phyloP scores from a whole-genome alignment of 371 early-diverging fungal genomes.

The Haplosporangium sp. region DNA sequence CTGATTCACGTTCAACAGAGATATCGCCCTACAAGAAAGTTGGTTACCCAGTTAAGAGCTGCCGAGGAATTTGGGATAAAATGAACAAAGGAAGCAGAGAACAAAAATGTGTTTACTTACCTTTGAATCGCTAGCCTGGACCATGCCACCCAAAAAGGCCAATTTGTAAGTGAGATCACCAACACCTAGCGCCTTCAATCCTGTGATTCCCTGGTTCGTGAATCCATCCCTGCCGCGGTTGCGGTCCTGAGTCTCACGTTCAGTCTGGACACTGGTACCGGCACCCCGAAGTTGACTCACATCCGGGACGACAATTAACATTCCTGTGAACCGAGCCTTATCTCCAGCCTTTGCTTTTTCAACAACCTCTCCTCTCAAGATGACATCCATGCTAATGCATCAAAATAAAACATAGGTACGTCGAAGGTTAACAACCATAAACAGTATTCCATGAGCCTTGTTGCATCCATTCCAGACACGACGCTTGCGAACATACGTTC shows the following conservation, averaged over 20 bases:
- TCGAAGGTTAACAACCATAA: background rate
- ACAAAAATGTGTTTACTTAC: constrained; percentile 13
- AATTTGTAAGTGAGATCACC: constrained; percentile 94
- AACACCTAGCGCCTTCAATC: constrained; percentile 90
- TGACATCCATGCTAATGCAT: constrained; percentile 88
- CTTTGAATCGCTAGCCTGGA: constrained; percentile 70
- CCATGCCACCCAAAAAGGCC: constrained; percentile 91
- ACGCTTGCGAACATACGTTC: constrained; percentile 69
- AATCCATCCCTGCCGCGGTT: constrained; percentile 73
- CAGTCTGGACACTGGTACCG: constrained; percentile 61
- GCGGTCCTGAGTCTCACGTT: constrained; percentile 69
- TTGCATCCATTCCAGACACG: background rate
- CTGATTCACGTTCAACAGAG: constrained; percentile 45
- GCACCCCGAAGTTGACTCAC: constrained; percentile 83
- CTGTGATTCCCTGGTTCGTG: constrained; percentile 83
- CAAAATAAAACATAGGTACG: background rate
- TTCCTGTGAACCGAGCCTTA: constrained; percentile 92
- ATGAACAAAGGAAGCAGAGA: background rate
- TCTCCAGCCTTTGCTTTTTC: constrained; percentile 99
- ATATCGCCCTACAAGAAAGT: constrained; percentile 17
- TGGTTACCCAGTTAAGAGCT: background rate
- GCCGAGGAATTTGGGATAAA: constrained; percentile 55
- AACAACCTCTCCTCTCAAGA: constrained; percentile 95
- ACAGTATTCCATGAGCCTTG: background rate
- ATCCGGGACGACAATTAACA: constrained; percentile 96